Conservation (phyloP, 2,329 filamentous ascomycete species). For the Basipetospora sp. region DNA sequence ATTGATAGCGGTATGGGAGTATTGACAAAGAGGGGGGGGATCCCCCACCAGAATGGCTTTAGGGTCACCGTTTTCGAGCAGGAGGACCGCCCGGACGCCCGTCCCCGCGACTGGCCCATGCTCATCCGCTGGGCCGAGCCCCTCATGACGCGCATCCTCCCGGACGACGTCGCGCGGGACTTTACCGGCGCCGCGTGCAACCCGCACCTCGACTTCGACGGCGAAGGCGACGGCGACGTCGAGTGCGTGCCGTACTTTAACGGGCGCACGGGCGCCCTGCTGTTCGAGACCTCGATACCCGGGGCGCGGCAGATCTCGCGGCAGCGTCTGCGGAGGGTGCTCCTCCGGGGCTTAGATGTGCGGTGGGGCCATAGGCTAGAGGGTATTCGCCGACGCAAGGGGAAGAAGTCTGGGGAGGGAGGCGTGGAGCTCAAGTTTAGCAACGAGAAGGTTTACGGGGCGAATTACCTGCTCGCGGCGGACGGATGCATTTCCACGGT, state of each 20-base stretch:
- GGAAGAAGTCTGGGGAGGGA: too few species aligned
- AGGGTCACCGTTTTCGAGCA: conserved; percentile 17
- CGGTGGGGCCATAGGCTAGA: too few species aligned
- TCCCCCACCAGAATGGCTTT: conserved; percentile 23
- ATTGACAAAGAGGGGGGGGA: too few species aligned
- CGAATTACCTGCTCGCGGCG: too few species aligned
- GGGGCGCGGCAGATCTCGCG: conserved; percentile 21
- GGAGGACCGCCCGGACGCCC: conserved; percentile 16
- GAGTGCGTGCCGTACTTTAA: conserved; percentile 20
- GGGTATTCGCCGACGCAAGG: too few species aligned
- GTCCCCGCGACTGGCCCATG: conserved; percentile 24
- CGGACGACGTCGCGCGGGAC: conserved; percentile 15
- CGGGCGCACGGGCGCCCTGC: conserved; percentile 20
- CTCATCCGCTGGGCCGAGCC: conserved; percentile 26
- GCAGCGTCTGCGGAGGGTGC: conserved; percentile 17
- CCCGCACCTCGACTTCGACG: conserved; percentile 18
- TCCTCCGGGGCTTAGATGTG: conserved; percentile 18
- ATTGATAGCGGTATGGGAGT: too few species aligned
- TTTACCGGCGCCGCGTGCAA: conserved; percentile 21
- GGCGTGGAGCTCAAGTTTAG: too few species aligned
- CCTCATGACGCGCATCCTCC: conserved; percentile 19
- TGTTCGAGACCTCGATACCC: conserved; percentile 20
- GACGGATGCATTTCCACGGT: too few species aligned
- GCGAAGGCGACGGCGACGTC: too few species aligned
- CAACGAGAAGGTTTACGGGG: too few species aligned